Evolutionary conservation across 192 early-diverging fungal genomes (phyloP).

Genomic region (Dissophora ornata): DNA sequence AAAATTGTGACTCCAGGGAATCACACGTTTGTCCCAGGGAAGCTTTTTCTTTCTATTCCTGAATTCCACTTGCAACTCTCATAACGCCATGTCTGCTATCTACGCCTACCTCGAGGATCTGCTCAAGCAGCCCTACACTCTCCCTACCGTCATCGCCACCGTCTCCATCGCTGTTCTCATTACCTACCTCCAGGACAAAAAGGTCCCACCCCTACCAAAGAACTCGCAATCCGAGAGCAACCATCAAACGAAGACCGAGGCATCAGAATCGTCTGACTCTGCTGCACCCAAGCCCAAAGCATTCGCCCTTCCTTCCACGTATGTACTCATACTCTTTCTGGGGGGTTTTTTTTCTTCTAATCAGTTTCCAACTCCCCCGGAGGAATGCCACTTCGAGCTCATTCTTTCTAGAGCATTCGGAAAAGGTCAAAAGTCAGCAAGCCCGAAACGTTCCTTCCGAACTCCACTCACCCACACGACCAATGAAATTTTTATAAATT

Average conservation of each 20-base stretch:
- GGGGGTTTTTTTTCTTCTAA: no score
- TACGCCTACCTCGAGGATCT: slow-evolving; percentile 27
- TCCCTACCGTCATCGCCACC: slow-evolving; percentile 23
- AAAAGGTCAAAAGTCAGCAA: no score
- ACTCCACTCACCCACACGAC: no score
- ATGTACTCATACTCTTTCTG: background rate
- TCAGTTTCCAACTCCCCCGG: no score
- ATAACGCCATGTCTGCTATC: slow-evolving; percentile 1
- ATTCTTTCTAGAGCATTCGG: no score
- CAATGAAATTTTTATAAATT: no score
- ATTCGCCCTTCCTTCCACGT: slow-evolving; percentile 49
- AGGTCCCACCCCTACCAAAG: slow-evolving; percentile 7
- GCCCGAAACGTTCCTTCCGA: no score
- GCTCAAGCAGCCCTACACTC: slow-evolving; percentile 27
- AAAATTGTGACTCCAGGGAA: no score
- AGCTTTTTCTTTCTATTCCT: background rate
- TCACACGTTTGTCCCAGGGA: no score
- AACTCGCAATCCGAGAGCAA: background rate
- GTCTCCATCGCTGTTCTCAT: slow-evolving; percentile 26
- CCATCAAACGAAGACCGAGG: background rate
- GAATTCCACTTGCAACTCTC: background rate
- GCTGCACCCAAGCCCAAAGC: slow-evolving; percentile 41
- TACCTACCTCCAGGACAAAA: slow-evolving; percentile 21
- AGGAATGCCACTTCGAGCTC: no score
- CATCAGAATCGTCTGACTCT: background rate